Conservation (phyloP, 2,329 filamentous ascomycete species). For the Neoscytalidium dimidiatum region DNA sequence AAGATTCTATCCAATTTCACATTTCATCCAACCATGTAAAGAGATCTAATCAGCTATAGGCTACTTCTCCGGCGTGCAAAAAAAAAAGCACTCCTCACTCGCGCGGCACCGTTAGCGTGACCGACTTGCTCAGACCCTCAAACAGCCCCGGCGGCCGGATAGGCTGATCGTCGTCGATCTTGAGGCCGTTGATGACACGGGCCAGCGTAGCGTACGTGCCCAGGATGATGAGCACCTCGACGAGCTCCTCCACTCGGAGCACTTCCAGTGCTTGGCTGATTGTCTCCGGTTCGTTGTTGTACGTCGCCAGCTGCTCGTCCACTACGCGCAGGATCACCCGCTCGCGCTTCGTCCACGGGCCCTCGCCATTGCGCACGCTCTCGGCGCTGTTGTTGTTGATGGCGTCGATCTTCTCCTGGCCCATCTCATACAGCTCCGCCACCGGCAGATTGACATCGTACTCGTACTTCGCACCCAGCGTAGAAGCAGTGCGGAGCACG, state of each 20-base stretch:
- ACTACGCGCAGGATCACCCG: slow-evolving; percentile 1
- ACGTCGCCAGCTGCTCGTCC: slow-evolving; percentile 15
- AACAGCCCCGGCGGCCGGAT: background rate
- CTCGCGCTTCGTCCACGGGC: background rate
- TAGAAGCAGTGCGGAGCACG: slow-evolving; percentile 27
- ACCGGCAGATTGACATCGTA: slow-evolving; percentile 30
- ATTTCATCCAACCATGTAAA: too few relatives aligned
- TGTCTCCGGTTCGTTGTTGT: slow-evolving; percentile 2
- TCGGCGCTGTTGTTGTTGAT: background rate
- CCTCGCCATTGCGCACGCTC: background rate
- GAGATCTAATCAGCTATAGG: too few relatives aligned
- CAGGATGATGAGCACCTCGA: slow-evolving; percentile 7
- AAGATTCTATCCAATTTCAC: too few relatives aligned
- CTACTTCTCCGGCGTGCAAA: too few relatives aligned
- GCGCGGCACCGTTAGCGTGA: slow-evolving; percentile 42
- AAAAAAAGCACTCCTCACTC: slow-evolving; percentile 39
- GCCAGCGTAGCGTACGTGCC: background rate
- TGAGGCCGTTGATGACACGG: background rate
- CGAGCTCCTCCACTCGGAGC: background rate
- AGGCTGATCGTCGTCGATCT: slow-evolving; percentile 2
- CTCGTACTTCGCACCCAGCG: slow-evolving; percentile 27
- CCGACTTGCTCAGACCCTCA: background rate
- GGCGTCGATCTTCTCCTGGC: background rate
- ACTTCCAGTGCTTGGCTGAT: background rate
- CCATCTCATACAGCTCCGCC: slow-evolving; percentile 18